Base-by-base conservation (phyloP, 2,329 filamentous ascomycete genomes). In the Albifimbria verrucaria region DNA sequence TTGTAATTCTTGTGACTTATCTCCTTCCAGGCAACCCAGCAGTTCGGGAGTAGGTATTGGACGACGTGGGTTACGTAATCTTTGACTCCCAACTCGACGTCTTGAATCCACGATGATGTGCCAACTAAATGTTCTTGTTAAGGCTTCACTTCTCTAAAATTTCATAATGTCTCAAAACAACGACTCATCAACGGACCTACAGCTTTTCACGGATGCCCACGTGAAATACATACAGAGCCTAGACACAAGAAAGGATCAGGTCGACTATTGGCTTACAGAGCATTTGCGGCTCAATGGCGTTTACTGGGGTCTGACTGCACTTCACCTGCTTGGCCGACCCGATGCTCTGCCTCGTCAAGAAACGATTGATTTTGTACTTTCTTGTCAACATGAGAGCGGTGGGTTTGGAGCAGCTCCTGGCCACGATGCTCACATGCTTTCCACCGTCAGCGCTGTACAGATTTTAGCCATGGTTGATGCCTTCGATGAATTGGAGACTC, bases 201-300 rank as follows among this genome's bases (percentile, higher is more conserved):
- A 72, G 57, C 74, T 85, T 48, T 77, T 78, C 48, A 74, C 74
- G 6, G 77, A 77, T 7, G 77, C 80, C 21, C 94, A 99, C 70
- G 90, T 97, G 64, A 85, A 86, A 68, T 99, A 97, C 71, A 91
- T 99, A 62, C 90, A 96, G 73, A 90, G 88, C 65, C 81, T 99
- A 62, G 92, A 99, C 72, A 92, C 88, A 60, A 87, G 89, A 68
- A 92, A 89, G 75, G 92, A 97, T 78, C 90, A 97, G 73, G 86
- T 96, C 63, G 92, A 97, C 71, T 99, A 97, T 77, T 97, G 93
- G 89, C 80, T 97, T 68, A 99, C 94, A 15, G 93, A 99, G 73
- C 94, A 99, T 70, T 80, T 99, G 60, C 91, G 94, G 56, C 82
- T 99, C 53, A 97, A 94, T 69, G 94, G 94, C 44, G 83, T 99